Percentiles rank a stretch among this genome's conserved stretches.
Evolutionary conservation across 805 yeast genomes (phyloP).

Genomic region (Scheffersomyces amazonensis): DNA sequence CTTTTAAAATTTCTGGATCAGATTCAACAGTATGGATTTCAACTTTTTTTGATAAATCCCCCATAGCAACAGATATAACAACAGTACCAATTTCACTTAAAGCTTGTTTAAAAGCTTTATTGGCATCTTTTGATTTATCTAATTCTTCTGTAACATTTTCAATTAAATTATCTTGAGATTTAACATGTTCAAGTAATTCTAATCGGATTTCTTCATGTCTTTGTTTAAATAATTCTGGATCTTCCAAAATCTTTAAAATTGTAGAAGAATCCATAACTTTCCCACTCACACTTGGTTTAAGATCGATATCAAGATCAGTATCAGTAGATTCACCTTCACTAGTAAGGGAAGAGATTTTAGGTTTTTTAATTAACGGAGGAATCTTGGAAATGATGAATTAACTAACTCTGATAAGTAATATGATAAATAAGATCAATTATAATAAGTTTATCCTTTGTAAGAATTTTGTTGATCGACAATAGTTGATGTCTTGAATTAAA

Average conservation of each 20-base stretch:
- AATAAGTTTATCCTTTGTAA: too few species aligned
- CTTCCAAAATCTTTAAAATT: constrained; percentile 34
- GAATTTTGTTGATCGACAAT: too few species aligned
- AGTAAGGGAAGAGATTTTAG: background rate
- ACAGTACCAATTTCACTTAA: constrained; percentile 80
- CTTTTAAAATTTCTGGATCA: constrained; percentile 77
- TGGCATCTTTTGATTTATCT: constrained; percentile 47
- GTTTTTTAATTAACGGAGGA: background rate
- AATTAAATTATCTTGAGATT: constrained; percentile 26
- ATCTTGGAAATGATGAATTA: constrained; percentile 1
- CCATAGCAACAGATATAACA: constrained; percentile 85
- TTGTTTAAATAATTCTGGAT: constrained; percentile 31
- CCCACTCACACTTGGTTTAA: too few species aligned
- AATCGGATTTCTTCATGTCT: constrained; percentile 28
- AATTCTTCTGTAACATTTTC: constrained; percentile 26
- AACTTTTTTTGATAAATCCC: constrained; percentile 80
- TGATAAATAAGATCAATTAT: too few species aligned
- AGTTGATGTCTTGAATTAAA: too few species aligned
- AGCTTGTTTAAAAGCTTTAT: constrained; percentile 69
- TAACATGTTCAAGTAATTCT: constrained; percentile 25
- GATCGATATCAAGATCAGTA: too few species aligned
- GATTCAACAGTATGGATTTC: constrained; percentile 66
- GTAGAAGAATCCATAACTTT: background rate
- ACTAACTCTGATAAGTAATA: too few species aligned
- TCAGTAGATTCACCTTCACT: too few species aligned